Base-by-base conservation (phyloP, 164 flowering plant species). In the Vitis amurensis region DNA sequence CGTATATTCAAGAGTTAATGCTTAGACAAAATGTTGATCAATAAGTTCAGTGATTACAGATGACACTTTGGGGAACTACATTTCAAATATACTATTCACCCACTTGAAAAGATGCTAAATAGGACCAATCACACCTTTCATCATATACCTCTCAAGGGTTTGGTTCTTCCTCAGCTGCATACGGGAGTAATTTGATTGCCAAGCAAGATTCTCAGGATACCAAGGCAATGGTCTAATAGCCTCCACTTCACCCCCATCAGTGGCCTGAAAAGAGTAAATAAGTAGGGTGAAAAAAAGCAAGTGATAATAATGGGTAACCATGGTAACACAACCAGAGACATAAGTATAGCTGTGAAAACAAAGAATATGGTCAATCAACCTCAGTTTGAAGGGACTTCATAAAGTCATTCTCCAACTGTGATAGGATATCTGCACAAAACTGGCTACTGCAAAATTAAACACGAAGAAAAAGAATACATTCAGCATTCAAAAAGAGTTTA, bases 161-260 rank as follows among this genome's bases (percentile, higher is more conserved):
- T 90, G 88, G 76, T 89, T 91, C 82, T 93, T 93, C 79, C 98
- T 83, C 61, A 96, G 78, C 82, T 96, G 98, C 89, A 85, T 91
- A 12, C 99, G 85, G 2, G 98, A 96, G 79, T 82, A 96, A 74
- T 90, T 90, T 14, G 93, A 87, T 72, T 96, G 98, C 99, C 99
- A 96, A 67, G 98, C 99, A 70, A 93, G 91, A 76, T 90, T 88
- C 2, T 86, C 87, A 37, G 98, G 97, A 78, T 91, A 96, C 99
- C 99, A 93, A 69, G 94, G 97, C 77, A 96, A 84, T 58, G 98
- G 92, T 76, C 87, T 85, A 44, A 96, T 85, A 63, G 91, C 83
- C 66, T 78, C 87, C 50, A 67, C 70, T 78, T 87, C 98, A 81
- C 67, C 81, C n/a, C 82, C 94, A 62, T 91, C 92, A 47, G 71